A percentile compares a stretch with the other conserved stretches of the same genome.
These are phyloP conservation scores for Phytophthora lateralis DNA, from an alignment of 352 stramenopile species.

Conservation along the genomic window DNA sequence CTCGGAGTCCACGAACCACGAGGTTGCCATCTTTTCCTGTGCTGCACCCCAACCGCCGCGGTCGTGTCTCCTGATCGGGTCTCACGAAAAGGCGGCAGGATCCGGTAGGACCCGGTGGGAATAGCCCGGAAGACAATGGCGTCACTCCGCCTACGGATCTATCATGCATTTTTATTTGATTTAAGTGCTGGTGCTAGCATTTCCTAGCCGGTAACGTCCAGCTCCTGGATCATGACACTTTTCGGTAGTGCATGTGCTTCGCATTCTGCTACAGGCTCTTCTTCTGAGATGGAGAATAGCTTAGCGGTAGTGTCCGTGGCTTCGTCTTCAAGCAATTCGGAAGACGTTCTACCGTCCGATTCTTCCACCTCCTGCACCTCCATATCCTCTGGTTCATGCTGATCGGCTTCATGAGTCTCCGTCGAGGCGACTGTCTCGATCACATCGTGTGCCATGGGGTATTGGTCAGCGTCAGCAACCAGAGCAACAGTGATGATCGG, in stretches of 20 bases:
- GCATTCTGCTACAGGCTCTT: slow-evolving; percentile 8
- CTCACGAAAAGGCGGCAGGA: slow-evolving; percentile 22
- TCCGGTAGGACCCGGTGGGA: not conserved
- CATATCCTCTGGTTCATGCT: slow-evolving; percentile 21
- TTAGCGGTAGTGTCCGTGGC: slow-evolving; percentile 10
- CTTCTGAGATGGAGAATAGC: slow-evolving; percentile 30
- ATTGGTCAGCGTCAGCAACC: slow-evolving; percentile 49
- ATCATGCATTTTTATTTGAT: slow-evolving; percentile 28
- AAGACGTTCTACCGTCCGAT: slow-evolving; percentile 5
- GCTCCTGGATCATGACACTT: slow-evolving; percentile 37
- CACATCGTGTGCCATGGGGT: slow-evolving; percentile 62
- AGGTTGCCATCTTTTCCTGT: slow-evolving; percentile 36
- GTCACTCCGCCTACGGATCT: slow-evolving; percentile 2
- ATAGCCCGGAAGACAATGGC: too few species aligned
- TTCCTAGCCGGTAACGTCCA: slow-evolving; percentile 22
- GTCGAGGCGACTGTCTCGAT: slow-evolving; percentile 58
- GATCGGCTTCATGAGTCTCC: slow-evolving; percentile 10
- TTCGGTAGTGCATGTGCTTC: slow-evolving; percentile 13
- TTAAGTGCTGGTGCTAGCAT: slow-evolving; percentile 10
- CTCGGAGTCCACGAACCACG: slow-evolving; percentile 55
- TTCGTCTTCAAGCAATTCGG: slow-evolving; percentile 19
- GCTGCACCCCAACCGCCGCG: slow-evolving; percentile 1
- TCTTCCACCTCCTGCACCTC: slow-evolving; percentile 9
- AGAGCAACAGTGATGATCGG: slow-evolving; percentile 71
- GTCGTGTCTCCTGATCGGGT: slow-evolving; percentile 13